Evolutionary conservation across 768 basidiomycete genomes (phyloP).

Genomic region (Lactarius deliciosus): DNA sequence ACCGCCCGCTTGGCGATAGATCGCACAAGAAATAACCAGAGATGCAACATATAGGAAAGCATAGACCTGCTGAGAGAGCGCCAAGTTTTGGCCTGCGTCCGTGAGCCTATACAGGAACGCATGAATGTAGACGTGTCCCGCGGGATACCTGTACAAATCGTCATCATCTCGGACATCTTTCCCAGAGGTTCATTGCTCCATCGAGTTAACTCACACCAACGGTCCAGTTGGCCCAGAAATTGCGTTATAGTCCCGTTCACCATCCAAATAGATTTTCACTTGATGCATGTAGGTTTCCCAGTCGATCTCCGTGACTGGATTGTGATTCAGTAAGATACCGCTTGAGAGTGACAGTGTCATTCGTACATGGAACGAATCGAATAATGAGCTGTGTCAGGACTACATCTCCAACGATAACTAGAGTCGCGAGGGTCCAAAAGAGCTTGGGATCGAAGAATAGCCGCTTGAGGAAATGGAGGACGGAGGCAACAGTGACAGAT

Average conservation of each 20-base stretch:
- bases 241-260: conserved; percentile 77
- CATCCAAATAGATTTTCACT: conserved; percentile 70
- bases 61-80: conserved; percentile 76
- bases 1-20: conserved; percentile 62
- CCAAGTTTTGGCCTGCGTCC: conserved; percentile 56
- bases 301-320: conserved; percentile 95
- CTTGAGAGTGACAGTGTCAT: conserved; percentile 36
- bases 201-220: conserved; percentile 64
- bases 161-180: not conserved
- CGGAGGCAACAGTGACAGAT: conserved; percentile 6
- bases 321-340: conserved; percentile 28
- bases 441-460: conserved; percentile 55
- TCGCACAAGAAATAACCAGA: conserved; percentile 59
- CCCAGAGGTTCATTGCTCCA: not conserved
- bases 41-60: conserved; percentile 68
- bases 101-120: conserved; percentile 65
- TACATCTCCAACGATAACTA: conserved; percentile 74
- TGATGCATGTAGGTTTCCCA: conserved; percentile 97
- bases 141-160: conserved; percentile 72
- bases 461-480: conserved; percentile 14
- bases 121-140: conserved; percentile 87
- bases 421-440: conserved; percentile 64
- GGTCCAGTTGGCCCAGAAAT: conserved; percentile 92
- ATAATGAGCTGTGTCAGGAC: conserved; percentile 79
- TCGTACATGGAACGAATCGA: conserved; percentile 72